Evolutionary conservation across 1,139 yeast species (phyloP), one percentile per base, ranked within the genome.

Genomic region (Saccharomyces hybrid): DNA sequence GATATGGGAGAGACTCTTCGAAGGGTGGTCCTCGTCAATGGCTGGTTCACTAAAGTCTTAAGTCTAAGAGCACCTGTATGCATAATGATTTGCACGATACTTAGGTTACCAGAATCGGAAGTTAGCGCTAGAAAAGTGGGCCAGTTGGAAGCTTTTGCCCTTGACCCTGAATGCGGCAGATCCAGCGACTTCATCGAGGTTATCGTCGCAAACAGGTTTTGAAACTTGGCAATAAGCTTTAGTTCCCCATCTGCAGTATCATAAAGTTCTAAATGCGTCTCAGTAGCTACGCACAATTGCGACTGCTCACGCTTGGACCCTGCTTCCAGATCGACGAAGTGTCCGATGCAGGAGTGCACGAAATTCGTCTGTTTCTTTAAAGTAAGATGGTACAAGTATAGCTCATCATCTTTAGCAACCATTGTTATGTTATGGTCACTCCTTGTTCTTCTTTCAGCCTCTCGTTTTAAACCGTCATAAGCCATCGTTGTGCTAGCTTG

Each of bases 71-170:
- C 58, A 1, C 68, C 70, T 4, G 56, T 47, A 7, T 32, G 34
- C n/a, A 50, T 53, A n/a, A 52, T 50, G 50, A 78, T 81, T 59
- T 80, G 81, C 14, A 85, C 69, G 0, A 91, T 69, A 0, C 84
- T 74, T 23, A 90, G 61, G 55, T 82, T 81, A 0, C 98, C 98
- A 1, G 96, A 81, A 66, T 91, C 98, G 0, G 95, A 82, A 0
- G 95, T 80, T 2, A 89, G 69, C n/a, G 86, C 79, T 27, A 91
- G 61, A 44, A 74, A 74, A 61, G 88, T 95, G 53, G 75, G 75
- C 0, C 74, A 27, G 9, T 25, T 67, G 0, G 81, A 69, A 0
- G 86, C 89, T 0, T 80, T 74, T 11, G 78, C 68, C 26, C 81
- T 76, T 53, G 87, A 73, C 26, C 44, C 44, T 11, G 38, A 26